Evolutionary conservation across 2,329 filamentous ascomycete genomes (phyloP).

Genomic region (Xylaria sp.): DNA sequence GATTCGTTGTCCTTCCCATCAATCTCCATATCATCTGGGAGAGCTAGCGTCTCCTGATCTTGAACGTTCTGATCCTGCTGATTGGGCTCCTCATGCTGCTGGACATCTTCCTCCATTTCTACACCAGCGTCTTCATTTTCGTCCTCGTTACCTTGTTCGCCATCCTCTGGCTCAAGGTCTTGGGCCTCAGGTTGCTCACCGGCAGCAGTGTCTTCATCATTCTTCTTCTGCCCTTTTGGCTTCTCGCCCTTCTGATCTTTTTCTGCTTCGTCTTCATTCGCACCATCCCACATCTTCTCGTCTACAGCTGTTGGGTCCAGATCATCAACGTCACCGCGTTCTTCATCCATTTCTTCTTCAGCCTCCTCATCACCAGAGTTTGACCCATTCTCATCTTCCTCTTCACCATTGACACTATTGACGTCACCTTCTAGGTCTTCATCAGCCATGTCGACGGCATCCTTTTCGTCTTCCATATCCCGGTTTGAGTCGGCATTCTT

Average conservation of each 20-base stretch:
- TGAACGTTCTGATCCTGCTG: slow-evolving; percentile 78
- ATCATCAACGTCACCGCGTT: slow-evolving; percentile 90
- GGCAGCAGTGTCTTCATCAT: slow-evolving; percentile 68
- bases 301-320: slow-evolving; percentile 90
- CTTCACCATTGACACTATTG: slow-evolving; percentile 70
- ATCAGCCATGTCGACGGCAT: slow-evolving; percentile 91
- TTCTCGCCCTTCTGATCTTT: slow-evolving; percentile 84
- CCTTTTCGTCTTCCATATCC: slow-evolving; percentile 81
- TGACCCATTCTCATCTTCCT: slow-evolving; percentile 69
- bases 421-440: slow-evolving; percentile 91
- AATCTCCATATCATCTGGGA: slow-evolving; percentile 89
- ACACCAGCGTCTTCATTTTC: slow-evolving; percentile 69
- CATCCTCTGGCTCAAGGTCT: slow-evolving; percentile 57
- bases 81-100: slow-evolving; percentile 66
- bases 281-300: slow-evolving; percentile 98
- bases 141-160: slow-evolving; percentile 60
- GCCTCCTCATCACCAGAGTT: slow-evolving; percentile 72
- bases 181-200: slow-evolving; percentile 67
- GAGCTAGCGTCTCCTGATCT: slow-evolving; percentile 81
- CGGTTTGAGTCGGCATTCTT: slow-evolving; percentile 71
- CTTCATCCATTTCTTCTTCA: slow-evolving; percentile 83
- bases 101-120: slow-evolving; percentile 67
- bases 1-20: slow-evolving; percentile 72
- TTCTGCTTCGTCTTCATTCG: slow-evolving; percentile 79
- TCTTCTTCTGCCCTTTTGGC: slow-evolving; percentile 73